Evolutionary conservation across 345 rosid genomes (phyloP), one percentile per base, ranked within the genome.

Genomic region (Linum lewisii): DNA sequence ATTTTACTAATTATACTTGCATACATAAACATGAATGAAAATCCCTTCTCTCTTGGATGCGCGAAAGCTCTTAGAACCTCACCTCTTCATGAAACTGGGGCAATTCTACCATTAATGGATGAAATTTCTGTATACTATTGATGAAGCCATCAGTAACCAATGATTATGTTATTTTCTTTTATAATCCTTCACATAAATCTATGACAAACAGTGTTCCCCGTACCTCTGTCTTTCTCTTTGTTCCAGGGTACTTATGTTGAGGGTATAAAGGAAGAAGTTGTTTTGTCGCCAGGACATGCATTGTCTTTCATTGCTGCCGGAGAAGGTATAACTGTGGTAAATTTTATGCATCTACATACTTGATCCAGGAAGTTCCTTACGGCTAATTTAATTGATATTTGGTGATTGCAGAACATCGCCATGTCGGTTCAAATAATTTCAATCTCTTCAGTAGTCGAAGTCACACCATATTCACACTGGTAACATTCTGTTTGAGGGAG

Each of bases 241-340:
- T 77, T 63, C 24, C 74, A 94, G 99, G 99, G 99, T 24, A 94
- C 99, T 52, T 94, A 94, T 59, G 99, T 94, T 36, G 99, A 94
- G 77, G 99, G 99, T 57, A 87, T 94, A 73, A 94, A 90, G 75
- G 99, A 94, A 80, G 97, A 94, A 77, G 97, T 94, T 57, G 97
- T 94, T 54, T 77, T 94, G 75, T 94, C 99, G 75, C 99, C 99
- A 38, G 99, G 97, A 53, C 99, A 90, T 51, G 99, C 86, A 50
- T 81, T 94, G 66, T 94, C 99, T 56, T 94, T 94, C 75, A 90
- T 94, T 78, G 95, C 99, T 51, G 97, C 99, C 42, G 99, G 99
- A 51, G 99, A 94, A 83, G 99, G 99, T 94, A 78, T 42, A 23
- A 36, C 60, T 13, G 36, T 24, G 22, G n/a, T 24, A 19, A 37